Conservation (phyloP, 495 filamentous ascomycete genomes). For the Cudoniella acicularis region DNA sequence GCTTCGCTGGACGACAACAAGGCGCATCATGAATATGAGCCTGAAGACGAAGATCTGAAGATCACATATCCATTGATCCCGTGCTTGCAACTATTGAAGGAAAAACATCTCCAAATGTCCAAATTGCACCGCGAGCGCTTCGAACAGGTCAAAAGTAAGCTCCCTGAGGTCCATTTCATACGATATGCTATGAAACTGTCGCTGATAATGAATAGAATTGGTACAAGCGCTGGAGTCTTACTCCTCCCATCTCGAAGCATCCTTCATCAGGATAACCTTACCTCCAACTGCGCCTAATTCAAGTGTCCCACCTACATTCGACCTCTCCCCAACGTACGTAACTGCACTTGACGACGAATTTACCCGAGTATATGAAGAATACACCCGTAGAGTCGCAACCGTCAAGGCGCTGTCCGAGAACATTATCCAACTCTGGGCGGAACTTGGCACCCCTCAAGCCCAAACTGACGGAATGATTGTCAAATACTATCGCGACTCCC, state of each 20-base stretch:
- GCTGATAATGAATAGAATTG: slow-evolving; percentile 58
- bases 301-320: slow-evolving; percentile 74
- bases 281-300: slow-evolving; percentile 76
- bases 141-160: slow-evolving; percentile 88
- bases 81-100: slow-evolving; percentile 75
- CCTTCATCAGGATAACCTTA: slow-evolving; percentile 74
- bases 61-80: slow-evolving; percentile 76
- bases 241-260: slow-evolving; percentile 85
- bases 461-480: slow-evolving; percentile 88
- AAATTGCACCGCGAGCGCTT: slow-evolving; percentile 84
- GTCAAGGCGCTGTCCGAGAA: slow-evolving; percentile 76
- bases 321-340: slow-evolving; percentile 86
- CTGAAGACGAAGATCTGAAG: slow-evolving; percentile 61
- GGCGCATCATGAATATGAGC: slow-evolving; percentile 54
- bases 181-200: background rate
- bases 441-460: slow-evolving; percentile 86
- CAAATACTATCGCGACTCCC: slow-evolving; percentile 80
- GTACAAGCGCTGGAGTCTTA: slow-evolving; percentile 92
- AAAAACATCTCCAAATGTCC: slow-evolving; percentile 76
- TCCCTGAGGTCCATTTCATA: background rate
- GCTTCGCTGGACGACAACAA: slow-evolving; percentile 75
- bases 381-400: slow-evolving; percentile 68
- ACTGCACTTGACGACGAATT: slow-evolving; percentile 86
- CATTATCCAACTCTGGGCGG: slow-evolving; percentile 91
- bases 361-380: slow-evolving; percentile 90